Percentiles rank a stretch among this genome's conserved stretches.
These are phyloP conservation scores for Hirschfeldia incana DNA, from an alignment of 345 rosid genomes.

Conservation along the genomic window DNA sequence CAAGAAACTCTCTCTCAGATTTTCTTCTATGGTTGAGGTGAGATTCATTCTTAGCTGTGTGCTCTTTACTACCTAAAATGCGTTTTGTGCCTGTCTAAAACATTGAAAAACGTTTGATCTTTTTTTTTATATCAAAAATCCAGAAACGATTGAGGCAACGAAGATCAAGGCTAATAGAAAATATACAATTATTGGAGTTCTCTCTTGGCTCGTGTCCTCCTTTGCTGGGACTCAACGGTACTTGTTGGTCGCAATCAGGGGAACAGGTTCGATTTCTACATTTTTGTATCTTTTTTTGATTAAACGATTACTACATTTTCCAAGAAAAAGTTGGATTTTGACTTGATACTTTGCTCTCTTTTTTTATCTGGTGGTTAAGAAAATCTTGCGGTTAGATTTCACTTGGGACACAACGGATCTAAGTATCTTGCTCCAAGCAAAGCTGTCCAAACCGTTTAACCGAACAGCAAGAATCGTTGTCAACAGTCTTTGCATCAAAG, in stretches of 20 bases:
- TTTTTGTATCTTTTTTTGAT: neutral
- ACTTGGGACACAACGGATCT: constrained; percentile 85
- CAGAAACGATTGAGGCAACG: constrained; percentile 85
- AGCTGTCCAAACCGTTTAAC: constrained; percentile 78
- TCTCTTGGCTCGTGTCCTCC: constrained; percentile 85
- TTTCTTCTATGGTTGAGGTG: constrained; percentile 83
- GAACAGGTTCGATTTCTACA: constrained; percentile 65
- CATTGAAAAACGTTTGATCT: neutral
- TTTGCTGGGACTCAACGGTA: constrained; percentile 75
- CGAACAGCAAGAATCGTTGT: constrained; percentile 88
- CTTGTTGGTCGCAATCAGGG: constrained; percentile 74
- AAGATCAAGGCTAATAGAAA: constrained; percentile 76
- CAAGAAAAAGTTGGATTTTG: neutral
- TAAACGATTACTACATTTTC: neutral
- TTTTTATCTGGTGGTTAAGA: constrained; percentile 41
- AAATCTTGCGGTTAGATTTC: constrained; percentile 71
- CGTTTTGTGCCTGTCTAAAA: neutral
- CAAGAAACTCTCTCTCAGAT: constrained; percentile 69
- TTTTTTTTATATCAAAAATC: constrained; percentile 20
- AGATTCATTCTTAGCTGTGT: constrained; percentile 21
- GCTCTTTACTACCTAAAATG: neutral
- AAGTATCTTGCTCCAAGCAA: constrained; percentile 82
- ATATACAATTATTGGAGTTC: constrained; percentile 74
- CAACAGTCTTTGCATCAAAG: constrained; percentile 91
- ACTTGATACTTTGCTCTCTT: neutral